Evolutionary conservation across 495 filamentous ascomycete species (phyloP).

Genomic region (Penicillium coffeae): DNA sequence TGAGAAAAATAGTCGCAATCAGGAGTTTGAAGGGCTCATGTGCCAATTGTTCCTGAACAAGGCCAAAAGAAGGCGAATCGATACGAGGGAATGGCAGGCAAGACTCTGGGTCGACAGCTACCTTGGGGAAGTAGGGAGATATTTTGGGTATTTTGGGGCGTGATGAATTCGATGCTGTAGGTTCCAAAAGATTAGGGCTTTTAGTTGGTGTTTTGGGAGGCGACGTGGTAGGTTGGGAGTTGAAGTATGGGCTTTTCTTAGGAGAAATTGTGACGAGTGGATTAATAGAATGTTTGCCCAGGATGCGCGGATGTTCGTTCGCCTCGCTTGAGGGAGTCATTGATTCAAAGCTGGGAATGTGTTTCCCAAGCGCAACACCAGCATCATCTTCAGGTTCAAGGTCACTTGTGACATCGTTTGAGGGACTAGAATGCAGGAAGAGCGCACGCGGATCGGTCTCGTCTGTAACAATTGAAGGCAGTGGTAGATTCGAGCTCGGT

Average conservation of each 20-base stretch:
- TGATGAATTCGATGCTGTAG: slow-evolving; percentile 10
- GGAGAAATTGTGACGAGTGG: not conserved
- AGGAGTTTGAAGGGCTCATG: slow-evolving; percentile 67
- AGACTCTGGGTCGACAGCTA: slow-evolving; percentile 49
- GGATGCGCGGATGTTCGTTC: no score
- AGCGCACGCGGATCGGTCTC: no score
- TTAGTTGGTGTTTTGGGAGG: slow-evolving; percentile 8
- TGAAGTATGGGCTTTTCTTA: not conserved
- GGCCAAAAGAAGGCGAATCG: slow-evolving; percentile 59
- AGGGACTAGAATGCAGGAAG: no score
- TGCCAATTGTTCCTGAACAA: slow-evolving; percentile 79
- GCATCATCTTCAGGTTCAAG: slow-evolving; percentile 11
- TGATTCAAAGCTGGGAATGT: not conserved
- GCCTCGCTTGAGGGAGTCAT: not conserved
- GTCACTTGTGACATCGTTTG: slow-evolving; percentile 32
- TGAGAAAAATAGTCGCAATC: slow-evolving; percentile 77
- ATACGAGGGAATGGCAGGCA: slow-evolving; percentile 71
- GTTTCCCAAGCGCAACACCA: not conserved
- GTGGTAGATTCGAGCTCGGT: slow-evolving; percentile 1
- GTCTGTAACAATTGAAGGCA: not conserved
- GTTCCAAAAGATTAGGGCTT: not conserved
- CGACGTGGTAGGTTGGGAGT: not conserved
- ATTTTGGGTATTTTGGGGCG: slow-evolving; percentile 28
- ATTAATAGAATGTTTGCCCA: no score
- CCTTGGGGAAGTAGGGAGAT: slow-evolving; percentile 46